Evolutionary conservation across 768 basidiomycete genomes (phyloP).

Genomic region (Naganishia vishniacii): DNA sequence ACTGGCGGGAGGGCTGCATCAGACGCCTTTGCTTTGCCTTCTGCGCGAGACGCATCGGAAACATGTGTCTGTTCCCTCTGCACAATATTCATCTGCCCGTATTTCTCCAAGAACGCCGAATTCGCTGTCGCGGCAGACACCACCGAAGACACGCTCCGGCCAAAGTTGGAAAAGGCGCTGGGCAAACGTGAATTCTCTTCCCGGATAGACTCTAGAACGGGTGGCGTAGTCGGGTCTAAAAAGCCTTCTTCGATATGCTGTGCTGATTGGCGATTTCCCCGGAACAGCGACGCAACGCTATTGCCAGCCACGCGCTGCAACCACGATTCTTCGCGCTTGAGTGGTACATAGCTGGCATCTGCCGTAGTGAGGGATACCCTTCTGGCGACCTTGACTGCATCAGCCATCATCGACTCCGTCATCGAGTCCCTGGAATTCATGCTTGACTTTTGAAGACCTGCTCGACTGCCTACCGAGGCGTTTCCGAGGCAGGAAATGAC

Average conservation of each 20-base stretch:
- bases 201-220: constrained; percentile 40
- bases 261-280: constrained; percentile 54
- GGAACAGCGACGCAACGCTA: constrained; percentile 52
- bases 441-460: constrained; percentile 14
- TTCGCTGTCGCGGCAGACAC: constrained; percentile 62
- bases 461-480: background rate
- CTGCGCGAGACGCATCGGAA: background rate
- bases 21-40: background rate
- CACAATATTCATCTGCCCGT: constrained; percentile 64
- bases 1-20: background rate
- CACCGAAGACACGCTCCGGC: constrained; percentile 48
- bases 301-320: constrained; percentile 40
- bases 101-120: constrained; percentile 63
- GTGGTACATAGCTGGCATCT: constrained; percentile 58
- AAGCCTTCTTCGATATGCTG: constrained; percentile 48
- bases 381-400: constrained; percentile 12
- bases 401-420: constrained; percentile 14
- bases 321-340: constrained; percentile 54
- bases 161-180: constrained; percentile 10
- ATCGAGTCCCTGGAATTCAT: constrained; percentile 18
- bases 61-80: constrained; percentile 50
- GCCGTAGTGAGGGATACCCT: constrained; percentile 10
- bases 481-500: background rate
- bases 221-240: constrained; percentile 71
- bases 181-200: background rate